Base-by-base conservation (phyloP, 2,329 filamentous ascomycete species). In the Aschersonia sp. region DNA sequence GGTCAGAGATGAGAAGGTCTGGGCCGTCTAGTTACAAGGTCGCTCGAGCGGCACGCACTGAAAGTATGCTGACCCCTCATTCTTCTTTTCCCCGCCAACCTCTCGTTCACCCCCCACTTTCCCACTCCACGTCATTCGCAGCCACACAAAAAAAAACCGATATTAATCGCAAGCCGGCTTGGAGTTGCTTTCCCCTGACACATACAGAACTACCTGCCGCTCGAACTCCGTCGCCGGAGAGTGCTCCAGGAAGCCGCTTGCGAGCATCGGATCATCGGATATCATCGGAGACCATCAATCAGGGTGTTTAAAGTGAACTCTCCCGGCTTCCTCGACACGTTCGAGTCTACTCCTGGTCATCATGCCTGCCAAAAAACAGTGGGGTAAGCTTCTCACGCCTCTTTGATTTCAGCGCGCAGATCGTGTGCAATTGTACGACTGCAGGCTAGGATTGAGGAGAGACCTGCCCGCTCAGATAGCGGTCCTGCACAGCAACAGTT, bases 291-390 rank as follows among this genome's bases (percentile, higher is more conserved):
- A 38, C 3, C 12, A 38, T 12, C 7, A 38, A 38, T 9, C 35
- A 7, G 12, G 35, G 7, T 4, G 35, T 7, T 3, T 38, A 3
- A 12, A 7, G 7, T 7, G 7, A 9, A 9, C 35, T 9, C 12
- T 38, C 4, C 12, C 40, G 40, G 40, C n/a, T 55, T 20, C 20
- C 20, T 20, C 20, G 20, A 20, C 20, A 20, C 20, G 20, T 20
- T 20, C 20, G 20, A 20, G 20, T 20, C 20, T 20, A 20, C 20
- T 20, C 20, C 20, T 20, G 20, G 59, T 63, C 59, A 69, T 60
- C 60, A 70, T 70, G 67, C 63, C 67, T 61, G 61, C 65, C 50
- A 63, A 60, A 55, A 65, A 68, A 54, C 55, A 62, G 59, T 69
- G 66, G 66, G 66, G 66, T 69, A 64, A 61, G 66, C 45, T 43